Conservation (phyloP, 352 stramenopile species). For the Aphanomyces stellatus region DNA sequence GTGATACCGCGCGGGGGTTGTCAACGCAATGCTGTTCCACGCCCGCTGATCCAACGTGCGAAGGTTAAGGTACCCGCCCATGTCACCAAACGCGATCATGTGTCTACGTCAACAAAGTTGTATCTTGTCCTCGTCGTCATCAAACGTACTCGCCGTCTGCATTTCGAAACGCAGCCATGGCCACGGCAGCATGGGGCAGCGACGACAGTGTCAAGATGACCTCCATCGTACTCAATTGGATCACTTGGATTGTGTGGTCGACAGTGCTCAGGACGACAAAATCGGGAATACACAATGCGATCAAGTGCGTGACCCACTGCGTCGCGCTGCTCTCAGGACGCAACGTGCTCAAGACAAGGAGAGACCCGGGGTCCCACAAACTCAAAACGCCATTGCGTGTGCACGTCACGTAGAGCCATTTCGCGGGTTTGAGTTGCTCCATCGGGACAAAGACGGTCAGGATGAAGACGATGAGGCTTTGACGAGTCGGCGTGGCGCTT, state of each 20-base stretch:
- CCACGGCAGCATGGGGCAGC: not conserved
- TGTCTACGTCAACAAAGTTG: not conserved
- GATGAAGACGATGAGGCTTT: not conserved
- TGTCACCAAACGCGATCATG: slow-evolving; percentile 3
- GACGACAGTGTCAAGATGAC: not conserved
- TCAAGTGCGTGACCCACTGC: not conserved
- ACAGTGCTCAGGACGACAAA: not conserved
- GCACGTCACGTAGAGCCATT: slow-evolving; percentile 7
- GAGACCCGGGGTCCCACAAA: not conserved
- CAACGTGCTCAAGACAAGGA: not conserved
- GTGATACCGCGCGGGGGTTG: not conserved
- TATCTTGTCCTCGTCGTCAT: not conserved
- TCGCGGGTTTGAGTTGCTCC: not conserved
- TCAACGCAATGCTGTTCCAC: not conserved
- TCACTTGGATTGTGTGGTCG: not conserved
- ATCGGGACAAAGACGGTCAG: not conserved
- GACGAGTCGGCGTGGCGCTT: not conserved
- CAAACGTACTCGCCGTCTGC: not conserved
- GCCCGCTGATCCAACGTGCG: not conserved
- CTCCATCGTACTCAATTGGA: not conserved
- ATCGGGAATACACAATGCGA: not conserved
- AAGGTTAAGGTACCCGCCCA: not conserved
- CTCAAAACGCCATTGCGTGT: not conserved
- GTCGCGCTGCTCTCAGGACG: not conserved
- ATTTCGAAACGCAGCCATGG: slow-evolving; percentile 3